Percentiles rank a stretch among this genome's conserved stretches.
These are phyloP conservation scores for Tubosaeta sp. DNA, from an alignment of 768 basidiomycete genomes.

Conservation along the genomic window DNA sequence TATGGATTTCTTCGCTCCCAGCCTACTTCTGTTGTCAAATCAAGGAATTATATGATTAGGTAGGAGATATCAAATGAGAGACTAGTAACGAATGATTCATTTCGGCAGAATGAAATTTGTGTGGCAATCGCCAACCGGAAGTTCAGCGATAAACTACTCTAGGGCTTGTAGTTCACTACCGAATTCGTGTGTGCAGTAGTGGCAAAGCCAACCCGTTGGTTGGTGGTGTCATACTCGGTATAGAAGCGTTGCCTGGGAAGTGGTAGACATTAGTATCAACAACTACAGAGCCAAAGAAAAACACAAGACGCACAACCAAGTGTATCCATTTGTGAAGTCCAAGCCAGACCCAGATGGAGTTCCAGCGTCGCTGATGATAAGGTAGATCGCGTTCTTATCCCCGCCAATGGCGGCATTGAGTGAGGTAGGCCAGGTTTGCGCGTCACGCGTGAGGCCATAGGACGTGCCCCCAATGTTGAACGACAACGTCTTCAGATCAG, in stretches of 20 bases:
- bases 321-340: slow-evolving; percentile 13
- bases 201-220: slow-evolving; percentile 37
- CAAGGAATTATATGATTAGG: no score
- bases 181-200: slow-evolving; percentile 31
- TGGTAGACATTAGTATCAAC: background rate
- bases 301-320: slow-evolving; percentile 8
- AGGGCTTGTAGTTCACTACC: background rate
- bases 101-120: no score
- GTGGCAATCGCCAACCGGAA: no score
- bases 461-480: slow-evolving; percentile 9
- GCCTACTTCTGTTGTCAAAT: no score
- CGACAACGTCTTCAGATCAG: slow-evolving; percentile 15
- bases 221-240: slow-evolving; percentile 11
- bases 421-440: slow-evolving; percentile 2
- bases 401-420: slow-evolving; percentile 25
- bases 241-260: slow-evolving; percentile 34
- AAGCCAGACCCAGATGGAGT: slow-evolving; percentile 2
- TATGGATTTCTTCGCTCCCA: no score
- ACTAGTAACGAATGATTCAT: no score
- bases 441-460: slow-evolving; percentile 17
- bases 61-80: no score
- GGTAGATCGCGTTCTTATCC: slow-evolving; percentile 14
- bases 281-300: background rate
- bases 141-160: no score
- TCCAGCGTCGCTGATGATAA: slow-evolving; percentile 15